Evolutionary conservation across 2,329 filamentous ascomycete species (phyloP).

Genomic region (Esteya vermicola): DNA sequence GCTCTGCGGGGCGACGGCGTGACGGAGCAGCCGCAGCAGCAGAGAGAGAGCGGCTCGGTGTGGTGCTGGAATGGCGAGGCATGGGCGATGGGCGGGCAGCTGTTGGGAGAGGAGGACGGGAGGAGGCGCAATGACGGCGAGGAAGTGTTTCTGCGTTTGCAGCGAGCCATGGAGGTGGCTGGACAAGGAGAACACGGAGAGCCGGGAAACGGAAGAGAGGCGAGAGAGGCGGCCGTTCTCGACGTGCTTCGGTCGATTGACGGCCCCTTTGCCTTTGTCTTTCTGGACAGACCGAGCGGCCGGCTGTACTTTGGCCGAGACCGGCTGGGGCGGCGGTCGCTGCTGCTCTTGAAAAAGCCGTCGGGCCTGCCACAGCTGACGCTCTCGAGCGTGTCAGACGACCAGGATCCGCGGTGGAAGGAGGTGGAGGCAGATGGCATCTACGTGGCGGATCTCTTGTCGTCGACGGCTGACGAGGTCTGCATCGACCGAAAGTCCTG

Average conservation of each 20-base stretch:
- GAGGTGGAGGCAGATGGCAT: conserved; percentile 81
- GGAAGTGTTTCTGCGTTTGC: conserved; percentile 47
- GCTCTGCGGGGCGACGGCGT: conserved; percentile 66
- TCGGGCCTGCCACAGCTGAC: conserved; percentile 27
- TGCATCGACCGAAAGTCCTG: neutral
- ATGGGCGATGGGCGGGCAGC: conserved; percentile 53
- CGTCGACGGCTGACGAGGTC: neutral
- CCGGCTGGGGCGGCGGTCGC: conserved; percentile 70
- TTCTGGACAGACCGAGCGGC: conserved; percentile 48
- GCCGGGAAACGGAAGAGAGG: neutral
- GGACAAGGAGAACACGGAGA: neutral
- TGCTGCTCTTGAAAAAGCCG: conserved; percentile 38
- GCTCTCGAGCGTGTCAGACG: conserved; percentile 59
- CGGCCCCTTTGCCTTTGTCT: conserved; percentile 85
- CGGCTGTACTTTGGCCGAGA: conserved; percentile 75
- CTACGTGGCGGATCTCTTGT: conserved; percentile 42
- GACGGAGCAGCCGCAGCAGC: conserved; percentile 58
- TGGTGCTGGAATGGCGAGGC: conserved; percentile 98
- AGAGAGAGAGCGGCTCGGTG: conserved; percentile 41
- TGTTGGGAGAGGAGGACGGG: too few species aligned
- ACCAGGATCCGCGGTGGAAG: conserved; percentile 38
- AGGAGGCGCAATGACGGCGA: conserved; percentile 80
- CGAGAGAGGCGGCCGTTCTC: conserved; percentile 13
- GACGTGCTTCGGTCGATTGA: conserved; percentile 46
- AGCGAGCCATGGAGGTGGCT: conserved; percentile 19